Conservation (phyloP, 768 basidiomycete genomes). For the Hypholoma fasciculare region DNA sequence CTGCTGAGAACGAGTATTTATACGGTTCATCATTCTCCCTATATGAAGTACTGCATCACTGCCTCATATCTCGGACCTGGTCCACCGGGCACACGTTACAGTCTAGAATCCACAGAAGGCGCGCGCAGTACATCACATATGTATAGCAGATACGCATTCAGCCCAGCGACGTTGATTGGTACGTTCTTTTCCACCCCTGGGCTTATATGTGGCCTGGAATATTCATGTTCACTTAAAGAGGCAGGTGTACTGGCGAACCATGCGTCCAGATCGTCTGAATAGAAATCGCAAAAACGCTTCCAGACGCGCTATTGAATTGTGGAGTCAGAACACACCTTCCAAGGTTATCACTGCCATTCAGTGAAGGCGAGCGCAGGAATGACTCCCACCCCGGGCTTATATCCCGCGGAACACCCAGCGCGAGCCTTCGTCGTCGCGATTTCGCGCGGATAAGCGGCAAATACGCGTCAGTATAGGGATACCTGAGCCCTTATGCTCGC, state of each 20-base stretch:
- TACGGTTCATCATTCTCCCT: background rate
- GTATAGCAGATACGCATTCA: background rate
- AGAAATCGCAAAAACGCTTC: too few relatives aligned
- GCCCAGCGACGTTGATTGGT: background rate
- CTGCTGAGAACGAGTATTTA: too few relatives aligned
- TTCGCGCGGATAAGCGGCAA: slow-evolving; percentile 18
- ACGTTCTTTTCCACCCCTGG: background rate
- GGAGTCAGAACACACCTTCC: too few relatives aligned
- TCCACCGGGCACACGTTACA: slow-evolving; percentile 14
- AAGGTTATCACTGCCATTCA: too few relatives aligned
- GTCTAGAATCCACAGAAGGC: slow-evolving; percentile 14
- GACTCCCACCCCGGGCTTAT: too few relatives aligned
- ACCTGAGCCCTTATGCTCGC: slow-evolving; percentile 1
- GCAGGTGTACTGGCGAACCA: too few relatives aligned
- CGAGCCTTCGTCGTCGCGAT: background rate
- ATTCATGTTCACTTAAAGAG: background rate
- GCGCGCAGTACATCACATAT: background rate
- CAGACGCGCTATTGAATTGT: too few relatives aligned
- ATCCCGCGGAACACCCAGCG: slow-evolving; percentile 1
- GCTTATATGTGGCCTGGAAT: background rate
- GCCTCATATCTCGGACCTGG: background rate
- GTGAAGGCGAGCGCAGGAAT: too few relatives aligned
- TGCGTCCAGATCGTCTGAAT: too few relatives aligned
- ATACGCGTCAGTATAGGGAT: slow-evolving; percentile 8
- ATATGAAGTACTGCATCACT: background rate